Percentiles rank a stretch among this genome's conserved stretches.
These are phyloP conservation scores for Coniochaeta sp. DNA, from an alignment of 2,329 filamentous ascomycete species.

Conservation along the genomic window DNA sequence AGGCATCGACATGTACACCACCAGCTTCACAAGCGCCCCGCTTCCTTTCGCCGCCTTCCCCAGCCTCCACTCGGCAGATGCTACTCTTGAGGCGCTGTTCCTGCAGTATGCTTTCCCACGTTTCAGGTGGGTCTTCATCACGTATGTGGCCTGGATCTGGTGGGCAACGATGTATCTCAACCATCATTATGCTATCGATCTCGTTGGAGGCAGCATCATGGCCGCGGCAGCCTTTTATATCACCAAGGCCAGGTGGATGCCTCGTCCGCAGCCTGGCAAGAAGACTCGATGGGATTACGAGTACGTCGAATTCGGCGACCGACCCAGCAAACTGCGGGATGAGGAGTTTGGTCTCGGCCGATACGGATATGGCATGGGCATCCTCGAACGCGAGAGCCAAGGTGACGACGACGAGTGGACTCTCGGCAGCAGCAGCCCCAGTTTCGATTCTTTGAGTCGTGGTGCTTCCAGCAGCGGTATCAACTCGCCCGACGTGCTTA, in stretches of 20 bases:
- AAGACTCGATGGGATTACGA: conserved; percentile 91
- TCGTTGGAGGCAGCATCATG: conserved; percentile 76
- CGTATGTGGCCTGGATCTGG: conserved; percentile 90
- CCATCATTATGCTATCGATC: conserved; percentile 92
- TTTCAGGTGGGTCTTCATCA: conserved; percentile 70
- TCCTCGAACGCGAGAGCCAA: conserved; percentile 33
- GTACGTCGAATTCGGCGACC: conserved; percentile 77
- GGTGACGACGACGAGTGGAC: conserved; percentile 83
- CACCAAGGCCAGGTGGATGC: conserved; percentile 72
- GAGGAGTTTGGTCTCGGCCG: conserved; percentile 40
- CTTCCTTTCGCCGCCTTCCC: conserved; percentile 94
- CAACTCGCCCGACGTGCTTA: conserved; percentile 42
- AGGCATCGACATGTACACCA: conserved; percentile 87
- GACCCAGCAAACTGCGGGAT: conserved; percentile 22
- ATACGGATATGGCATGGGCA: conserved; percentile 38
- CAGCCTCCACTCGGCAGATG: conserved; percentile 83
- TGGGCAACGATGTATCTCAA: conserved; percentile 98
- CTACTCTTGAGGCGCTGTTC: conserved; percentile 84
- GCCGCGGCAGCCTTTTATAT: conserved; percentile 77
- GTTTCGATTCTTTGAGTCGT: conserved; percentile 43
- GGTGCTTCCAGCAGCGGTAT: conserved; percentile 37
- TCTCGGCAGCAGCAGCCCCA: conserved; percentile 67
- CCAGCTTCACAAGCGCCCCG: conserved; percentile 81
- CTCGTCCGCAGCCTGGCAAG: conserved; percentile 77
- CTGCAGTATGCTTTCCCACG: conserved; percentile 88